Percentiles rank a stretch among this genome's conserved stretches.
phyloP scores from a whole-genome alignment of 345 rosid species.

The Erucastrum elatum region DNA sequence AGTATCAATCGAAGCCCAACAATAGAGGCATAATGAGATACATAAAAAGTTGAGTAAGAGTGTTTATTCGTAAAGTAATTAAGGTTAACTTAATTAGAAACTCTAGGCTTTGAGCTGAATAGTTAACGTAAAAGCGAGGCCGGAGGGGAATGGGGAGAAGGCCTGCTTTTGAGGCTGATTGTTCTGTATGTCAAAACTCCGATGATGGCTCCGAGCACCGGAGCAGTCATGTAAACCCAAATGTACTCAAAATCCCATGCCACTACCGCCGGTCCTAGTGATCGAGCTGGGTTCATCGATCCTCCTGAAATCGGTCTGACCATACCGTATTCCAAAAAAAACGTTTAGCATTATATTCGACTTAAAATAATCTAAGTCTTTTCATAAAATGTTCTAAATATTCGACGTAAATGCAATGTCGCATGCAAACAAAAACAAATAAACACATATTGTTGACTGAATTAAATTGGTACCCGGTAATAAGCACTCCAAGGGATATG shows the following conservation, averaged over 20 bases:
- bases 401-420: not conserved
- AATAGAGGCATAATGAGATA: not conserved
- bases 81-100: constrained; percentile 2
- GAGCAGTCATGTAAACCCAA: constrained; percentile 83
- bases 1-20: not conserved
- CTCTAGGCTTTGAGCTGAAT: not conserved
- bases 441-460: not conserved
- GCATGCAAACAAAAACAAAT: not conserved
- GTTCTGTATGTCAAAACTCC: constrained; percentile 55
- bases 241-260: constrained; percentile 63
- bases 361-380: not conserved
- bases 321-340: constrained; percentile 4
- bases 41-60: not conserved
- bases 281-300: constrained; percentile 90
- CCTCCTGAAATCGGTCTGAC: constrained; percentile 86
- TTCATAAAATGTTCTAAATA: too few relatives aligned
- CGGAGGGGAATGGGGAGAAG: constrained; percentile 43
- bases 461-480: constrained; percentile 52
- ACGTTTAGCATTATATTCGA: not conserved
- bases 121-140: constrained; percentile 29
- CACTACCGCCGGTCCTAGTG: constrained; percentile 85
- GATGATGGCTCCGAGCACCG: constrained; percentile 59
- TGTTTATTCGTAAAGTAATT: constrained; percentile 2
- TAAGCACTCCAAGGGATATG: constrained; percentile 76
- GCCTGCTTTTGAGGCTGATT: constrained; percentile 42